These are phyloP conservation scores for Capronia americana DNA, from an alignment of 2,329 filamentous ascomycete genomes.

Conservation along the genomic window DNA sequence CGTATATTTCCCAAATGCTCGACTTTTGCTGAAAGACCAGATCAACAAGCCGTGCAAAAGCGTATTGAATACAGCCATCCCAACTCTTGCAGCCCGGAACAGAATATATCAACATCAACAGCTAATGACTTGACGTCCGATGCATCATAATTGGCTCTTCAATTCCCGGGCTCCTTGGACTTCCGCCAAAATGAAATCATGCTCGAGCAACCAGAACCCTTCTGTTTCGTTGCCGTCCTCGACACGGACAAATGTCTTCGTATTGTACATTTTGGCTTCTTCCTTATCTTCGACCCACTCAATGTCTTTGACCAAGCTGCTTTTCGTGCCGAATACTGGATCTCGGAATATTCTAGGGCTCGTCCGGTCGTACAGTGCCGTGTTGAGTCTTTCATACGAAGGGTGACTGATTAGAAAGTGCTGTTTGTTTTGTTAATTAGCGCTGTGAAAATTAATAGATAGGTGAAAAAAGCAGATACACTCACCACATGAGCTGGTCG, in stretches of 20 bases:
- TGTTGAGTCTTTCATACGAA: background rate
- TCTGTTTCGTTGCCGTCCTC: background rate
- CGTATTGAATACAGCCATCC: background rate
- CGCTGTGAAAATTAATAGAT: background rate
- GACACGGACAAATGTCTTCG: background rate
- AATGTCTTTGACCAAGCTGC: conserved; percentile 14
- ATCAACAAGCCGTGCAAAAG: too few species aligned
- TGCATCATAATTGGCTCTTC: background rate
- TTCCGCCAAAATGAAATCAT: background rate
- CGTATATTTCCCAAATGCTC: background rate
- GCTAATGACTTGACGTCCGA: background rate
- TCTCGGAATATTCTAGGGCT: background rate
- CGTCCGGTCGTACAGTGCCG: background rate
- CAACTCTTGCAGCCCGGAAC: background rate
- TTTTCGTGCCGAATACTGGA: conserved; percentile 7
- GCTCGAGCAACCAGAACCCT: background rate
- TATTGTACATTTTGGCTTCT: conserved; percentile 5
- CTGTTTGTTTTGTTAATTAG: background rate
- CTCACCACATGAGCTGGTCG: conserved; percentile 9
- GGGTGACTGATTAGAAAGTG: background rate
- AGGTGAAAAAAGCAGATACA: background rate
- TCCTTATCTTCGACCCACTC: conserved; percentile 4
- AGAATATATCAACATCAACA: background rate
- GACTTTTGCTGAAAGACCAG: background rate
- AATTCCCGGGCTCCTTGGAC: background rate